Conservation (phyloP, 2,329 filamentous ascomycete species). For the Lecanicillium sp. region DNA sequence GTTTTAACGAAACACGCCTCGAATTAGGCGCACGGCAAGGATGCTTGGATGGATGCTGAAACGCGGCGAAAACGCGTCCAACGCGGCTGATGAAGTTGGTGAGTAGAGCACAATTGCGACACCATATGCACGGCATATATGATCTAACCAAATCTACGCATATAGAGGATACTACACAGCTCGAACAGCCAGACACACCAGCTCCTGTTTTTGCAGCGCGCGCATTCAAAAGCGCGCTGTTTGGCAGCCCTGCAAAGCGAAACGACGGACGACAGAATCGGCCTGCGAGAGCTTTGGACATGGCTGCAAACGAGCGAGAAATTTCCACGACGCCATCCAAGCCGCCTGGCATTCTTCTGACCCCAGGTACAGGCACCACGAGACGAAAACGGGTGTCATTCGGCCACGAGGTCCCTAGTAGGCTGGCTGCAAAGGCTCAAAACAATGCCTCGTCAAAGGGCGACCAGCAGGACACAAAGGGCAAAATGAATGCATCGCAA, state of each 20-base stretch:
- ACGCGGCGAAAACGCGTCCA: conserved; percentile 31
- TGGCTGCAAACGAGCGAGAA: conserved; percentile 14
- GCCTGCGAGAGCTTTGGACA: conserved; percentile 16
- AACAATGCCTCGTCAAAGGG: conserved; percentile 26
- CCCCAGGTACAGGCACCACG: conserved; percentile 53
- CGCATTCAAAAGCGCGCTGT: conserved; percentile 56
- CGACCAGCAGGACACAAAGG: conserved; percentile 2
- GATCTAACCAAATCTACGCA: background rate
- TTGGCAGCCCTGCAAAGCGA: conserved; percentile 46
- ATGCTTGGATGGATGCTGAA: conserved; percentile 57
- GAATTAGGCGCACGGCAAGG: background rate
- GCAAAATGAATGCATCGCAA: background rate
- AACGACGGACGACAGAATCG: conserved; percentile 22
- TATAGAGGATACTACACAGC: conserved; percentile 33
- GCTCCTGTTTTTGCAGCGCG: conserved; percentile 60
- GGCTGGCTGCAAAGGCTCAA: conserved; percentile 19
- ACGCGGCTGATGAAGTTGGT: conserved; percentile 22
- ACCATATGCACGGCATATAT: background rate
- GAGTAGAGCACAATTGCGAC: conserved; percentile 6
- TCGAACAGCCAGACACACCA: conserved; percentile 56
- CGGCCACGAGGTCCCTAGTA: conserved; percentile 45
- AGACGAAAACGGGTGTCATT: conserved; percentile 60
- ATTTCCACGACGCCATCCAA: conserved; percentile 39
- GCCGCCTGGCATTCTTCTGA: conserved; percentile 53
- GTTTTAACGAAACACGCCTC: no score